Conservation (phyloP, 2,329 filamentous ascomycete species). For the Rhynchosporium secalis region DNA sequence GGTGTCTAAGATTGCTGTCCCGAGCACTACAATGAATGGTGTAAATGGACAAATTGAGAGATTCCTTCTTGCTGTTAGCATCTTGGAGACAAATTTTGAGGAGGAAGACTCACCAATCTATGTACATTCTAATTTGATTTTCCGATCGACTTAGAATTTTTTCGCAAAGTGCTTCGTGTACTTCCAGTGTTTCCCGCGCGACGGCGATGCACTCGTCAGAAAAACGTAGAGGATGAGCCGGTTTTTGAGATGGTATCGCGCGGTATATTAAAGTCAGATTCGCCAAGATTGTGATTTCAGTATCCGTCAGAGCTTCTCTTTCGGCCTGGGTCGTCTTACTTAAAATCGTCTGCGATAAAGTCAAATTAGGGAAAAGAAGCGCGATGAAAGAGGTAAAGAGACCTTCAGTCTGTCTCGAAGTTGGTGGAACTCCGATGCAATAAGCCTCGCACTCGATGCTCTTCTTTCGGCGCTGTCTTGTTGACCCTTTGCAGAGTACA, state of each 20-base stretch:
- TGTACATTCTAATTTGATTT: conserved; percentile 17
- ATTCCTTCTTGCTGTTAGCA: conserved; percentile 11
- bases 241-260: conserved; percentile 16
- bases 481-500: conserved; percentile 19
- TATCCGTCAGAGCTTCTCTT: conserved; percentile 14
- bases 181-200: conserved; percentile 14
- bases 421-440: conserved; percentile 9
- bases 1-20: conserved; percentile 19
- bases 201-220: conserved; percentile 18
- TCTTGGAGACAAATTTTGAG: too few relatives aligned
- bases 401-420: conserved; percentile 2
- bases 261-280: conserved; percentile 19
- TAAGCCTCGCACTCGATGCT: conserved; percentile 1
- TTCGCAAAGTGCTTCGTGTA: conserved; percentile 16
- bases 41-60: conserved; percentile 21
- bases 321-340: conserved; percentile 3
- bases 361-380: not conserved
- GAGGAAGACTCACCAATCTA: conserved; percentile 11
- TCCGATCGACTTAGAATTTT: conserved; percentile 7
- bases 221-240: conserved; percentile 19
- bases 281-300: conserved; percentile 15
- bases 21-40: conserved; percentile 21
- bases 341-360: not conserved
- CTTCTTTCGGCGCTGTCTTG: conserved; percentile 6
- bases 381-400: too few relatives aligned